Base-by-base conservation (phyloP, 2,329 filamentous ascomycete species). In the Clonostachys solani region DNA sequence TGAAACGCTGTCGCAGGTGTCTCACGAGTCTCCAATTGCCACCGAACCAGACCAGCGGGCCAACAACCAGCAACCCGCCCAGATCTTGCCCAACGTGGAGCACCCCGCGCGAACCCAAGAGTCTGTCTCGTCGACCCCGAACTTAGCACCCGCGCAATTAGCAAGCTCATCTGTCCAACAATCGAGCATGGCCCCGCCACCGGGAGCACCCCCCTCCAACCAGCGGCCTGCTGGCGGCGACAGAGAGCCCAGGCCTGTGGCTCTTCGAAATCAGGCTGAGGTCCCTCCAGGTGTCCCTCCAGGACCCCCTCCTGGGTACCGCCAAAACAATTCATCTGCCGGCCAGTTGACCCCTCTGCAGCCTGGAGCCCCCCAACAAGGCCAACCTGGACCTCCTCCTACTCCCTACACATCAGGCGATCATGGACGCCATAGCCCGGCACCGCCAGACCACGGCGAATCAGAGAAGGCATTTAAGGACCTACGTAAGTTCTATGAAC, bases 1-100 rank as follows among this genome's bases (percentile, higher is more conserved):
- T 29, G 81, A 85, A 61, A 82, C 80, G 6, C 63, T 81, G 36
- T 84, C 81, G 7, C 80, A 84, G 61, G 60, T 81, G 54, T 85
- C 82, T 59, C 74, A 78, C 69, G 82, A 85, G 49, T 83, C 80
- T 34, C 75, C 75, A 35, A 60, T 73, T 16, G 23, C 23, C 23
- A 67, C 69, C 40, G 79, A 82, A 52, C 67, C 68, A 37, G 77
- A 79, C 50, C 62, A 64, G 50, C 58, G 57, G 44, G 63, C 68
- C 50, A 59, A 64, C 52, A 68, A 67, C 53, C 56, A 68, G 46
- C 71, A 76, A 34, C 68, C 71, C 45, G 60, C 65, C 43, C 72
- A 74, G 52, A 61, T 63, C n/a, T 69, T 72, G 12, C 67, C 74
- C 23, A 65, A 68, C 47, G 58, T 71, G 49, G 70, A 62, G 50